A percentile compares a stretch with the other conserved stretches of the same genome.
phyloP scores from a whole-genome alignment of 2,329 filamentous ascomycete genomes.

The Stemphylium lycopersici region DNA sequence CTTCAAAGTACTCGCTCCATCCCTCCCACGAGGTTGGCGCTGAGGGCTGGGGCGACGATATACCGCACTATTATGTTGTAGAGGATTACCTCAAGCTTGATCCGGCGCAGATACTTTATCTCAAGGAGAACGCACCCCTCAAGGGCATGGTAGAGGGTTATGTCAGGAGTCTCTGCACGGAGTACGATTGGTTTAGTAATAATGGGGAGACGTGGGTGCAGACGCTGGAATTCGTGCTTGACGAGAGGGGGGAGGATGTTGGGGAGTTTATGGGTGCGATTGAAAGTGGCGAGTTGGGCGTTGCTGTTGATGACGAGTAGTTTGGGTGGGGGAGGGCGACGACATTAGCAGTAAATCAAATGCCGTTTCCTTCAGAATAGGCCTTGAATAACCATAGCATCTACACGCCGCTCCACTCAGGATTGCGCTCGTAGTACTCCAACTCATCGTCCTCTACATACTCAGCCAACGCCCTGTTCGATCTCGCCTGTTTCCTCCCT shows the following conservation, averaged over 20 bases:
- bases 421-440: neutral
- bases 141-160: slow-evolving; percentile 65
- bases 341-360: too few relatives aligned
- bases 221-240: slow-evolving; percentile 63
- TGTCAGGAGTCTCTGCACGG: slow-evolving; percentile 54
- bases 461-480: too few relatives aligned
- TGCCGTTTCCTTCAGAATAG: too few relatives aligned
- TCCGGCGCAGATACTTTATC: slow-evolving; percentile 63
- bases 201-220: slow-evolving; percentile 68
- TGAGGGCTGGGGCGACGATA: slow-evolving; percentile 70
- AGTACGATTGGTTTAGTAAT: slow-evolving; percentile 64
- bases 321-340: neutral
- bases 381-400: too few relatives aligned
- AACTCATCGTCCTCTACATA: too few relatives aligned
- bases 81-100: slow-evolving; percentile 70
- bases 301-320: slow-evolving; percentile 50
- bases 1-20: slow-evolving; percentile 56
- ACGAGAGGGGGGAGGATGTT: slow-evolving; percentile 60
- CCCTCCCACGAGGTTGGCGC: slow-evolving; percentile 59
- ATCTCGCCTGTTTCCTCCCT: too few relatives aligned
- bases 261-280: slow-evolving; percentile 67
- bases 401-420: too few relatives aligned
- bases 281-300: slow-evolving; percentile 73
- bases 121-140: slow-evolving; percentile 61
- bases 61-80: slow-evolving; percentile 67